Evolutionary conservation across 1,284 basidiomycete species (phyloP), one percentile per base, ranked within the genome.

Genomic region (Cerioporus squamosus): DNA sequence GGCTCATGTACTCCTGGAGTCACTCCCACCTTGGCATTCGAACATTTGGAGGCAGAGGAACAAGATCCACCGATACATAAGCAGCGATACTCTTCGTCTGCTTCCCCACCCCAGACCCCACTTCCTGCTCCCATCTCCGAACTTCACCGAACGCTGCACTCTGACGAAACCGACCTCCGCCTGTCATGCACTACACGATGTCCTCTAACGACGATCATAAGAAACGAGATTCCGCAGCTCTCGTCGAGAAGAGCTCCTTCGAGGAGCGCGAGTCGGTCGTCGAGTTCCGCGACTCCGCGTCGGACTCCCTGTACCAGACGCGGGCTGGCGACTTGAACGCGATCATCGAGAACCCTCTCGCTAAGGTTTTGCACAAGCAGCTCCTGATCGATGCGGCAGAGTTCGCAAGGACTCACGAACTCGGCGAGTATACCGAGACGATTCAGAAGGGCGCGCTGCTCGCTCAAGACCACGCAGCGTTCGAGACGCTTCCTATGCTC

Each of bases 401-500:
- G 7, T 91, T 89, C 65, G 84, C 85, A 15, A 71, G 78, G 39
- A 71, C 77, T 46, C 76, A 85, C 51, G 81, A 76, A 31, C 72
- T 89, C 26, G 77, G 67, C 0, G 79, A 88, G 53, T 68, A 85
- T n/a, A 70, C 76, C 10, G 67, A 79, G 7, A 72, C 79, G 38
- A 79, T 89, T 61, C 72, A 77, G 66, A 85, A 86, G 68, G 88
- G 84, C 14, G 88, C 88, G 0, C 75, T 90, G 23, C 71, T 90
- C 44, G 87, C 88, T 0, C 85, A 86, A 62, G 77, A 85, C 51
- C 79, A 81, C 40, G 65, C 67, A 66, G 82, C 74, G 5, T 88
- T 87, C 66, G 82, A 87, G 42, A 66, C 57, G 2, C 66, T 90
- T 24, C 66, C 80, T n/a, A 71, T 84, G 45, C 82, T 95, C 42